Evolutionary conservation across 441 rosid genomes (phyloP), one percentile per base, ranked within the genome.

Genomic region (Bocquillonia castaneifolia): DNA sequence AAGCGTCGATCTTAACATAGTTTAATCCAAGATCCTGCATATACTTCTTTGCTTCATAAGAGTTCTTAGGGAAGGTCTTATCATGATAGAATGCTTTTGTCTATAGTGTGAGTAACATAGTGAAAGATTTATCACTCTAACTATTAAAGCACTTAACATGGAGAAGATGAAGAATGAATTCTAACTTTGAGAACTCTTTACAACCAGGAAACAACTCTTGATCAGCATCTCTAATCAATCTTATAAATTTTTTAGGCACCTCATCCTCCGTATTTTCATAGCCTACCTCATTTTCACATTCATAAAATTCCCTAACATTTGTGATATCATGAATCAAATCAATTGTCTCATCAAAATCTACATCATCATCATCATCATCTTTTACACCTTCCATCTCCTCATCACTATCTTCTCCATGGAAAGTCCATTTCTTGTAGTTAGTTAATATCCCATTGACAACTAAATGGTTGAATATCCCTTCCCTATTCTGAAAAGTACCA

Each of bases 81-180:
- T 54, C 31, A 54, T 54, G 18, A 13, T 25, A 14, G n/a, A 54
- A 54, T 25, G 7, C 59, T 28, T 67, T 5, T 29, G 28, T 67
- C 22, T 40, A 42, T 10, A 67, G 45, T 29, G 36, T 22, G 4
- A 66, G 47, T 36, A 63, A 29, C 55, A 47, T 28, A 3, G 14
- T 28, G n/a, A 63, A 63, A 6, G 67, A 63, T 17, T 63, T 53
- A 7, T 48, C 44, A n/a, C 58, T 48, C 68, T 59, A 64, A 32
- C 23, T 48, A 10, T 36, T 36, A 2, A 47, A 5, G 20, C 28
- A 18, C 18, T 64, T 64, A 0, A 66, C 2, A 45, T 63, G 66
- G 22, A 63, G 54, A 10, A 66, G 45, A 23, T 52, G 42, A 13
- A 51, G 14, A 15, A 66, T 66, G 13, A 53, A 52, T 14, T 56